phyloP scores from a whole-genome alignment of 2,329 filamentous ascomycete genomes.

The Diaporthe velutina region DNA sequence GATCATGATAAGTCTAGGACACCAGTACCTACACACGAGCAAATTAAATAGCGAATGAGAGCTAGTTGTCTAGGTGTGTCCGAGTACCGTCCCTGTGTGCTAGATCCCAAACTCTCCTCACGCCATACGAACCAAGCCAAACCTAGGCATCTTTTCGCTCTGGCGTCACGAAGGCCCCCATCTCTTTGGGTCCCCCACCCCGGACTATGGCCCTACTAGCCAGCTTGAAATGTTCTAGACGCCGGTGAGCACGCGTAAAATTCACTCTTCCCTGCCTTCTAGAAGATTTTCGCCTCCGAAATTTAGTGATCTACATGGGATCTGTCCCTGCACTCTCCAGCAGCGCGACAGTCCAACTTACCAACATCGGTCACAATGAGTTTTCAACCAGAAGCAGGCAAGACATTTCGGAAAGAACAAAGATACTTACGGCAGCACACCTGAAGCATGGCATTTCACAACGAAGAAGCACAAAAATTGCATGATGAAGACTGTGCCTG shows the following conservation, averaged over 20 bases:
- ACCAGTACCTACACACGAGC: background rate
- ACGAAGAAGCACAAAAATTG: background rate
- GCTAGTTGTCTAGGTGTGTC: background rate
- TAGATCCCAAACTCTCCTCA: background rate
- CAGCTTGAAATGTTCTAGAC: background rate
- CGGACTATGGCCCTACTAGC: no score
- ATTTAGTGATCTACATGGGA: background rate
- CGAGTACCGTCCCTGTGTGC: no score
- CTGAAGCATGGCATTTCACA: background rate
- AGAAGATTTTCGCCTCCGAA: background rate
- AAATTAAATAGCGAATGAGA: background rate
- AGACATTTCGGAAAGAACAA: no score
- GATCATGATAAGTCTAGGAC: background rate
- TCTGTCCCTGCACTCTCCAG: background rate
- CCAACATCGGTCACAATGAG: no score
- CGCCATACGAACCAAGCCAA: background rate
- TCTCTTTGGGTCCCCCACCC: background rate
- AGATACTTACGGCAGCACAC: background rate
- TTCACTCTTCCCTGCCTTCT: background rate
- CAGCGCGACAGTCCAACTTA: no score
- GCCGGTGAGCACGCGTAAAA: background rate
- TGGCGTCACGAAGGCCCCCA: background rate
- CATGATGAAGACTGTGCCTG: background rate
- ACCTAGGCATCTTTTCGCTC: background rate
- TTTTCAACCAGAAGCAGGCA: no score